Percentiles rank a stretch among this genome's conserved stretches.
Evolutionary conservation across 306 rosid genomes (phyloP).

Genomic region (Cicer arietinum): DNA sequence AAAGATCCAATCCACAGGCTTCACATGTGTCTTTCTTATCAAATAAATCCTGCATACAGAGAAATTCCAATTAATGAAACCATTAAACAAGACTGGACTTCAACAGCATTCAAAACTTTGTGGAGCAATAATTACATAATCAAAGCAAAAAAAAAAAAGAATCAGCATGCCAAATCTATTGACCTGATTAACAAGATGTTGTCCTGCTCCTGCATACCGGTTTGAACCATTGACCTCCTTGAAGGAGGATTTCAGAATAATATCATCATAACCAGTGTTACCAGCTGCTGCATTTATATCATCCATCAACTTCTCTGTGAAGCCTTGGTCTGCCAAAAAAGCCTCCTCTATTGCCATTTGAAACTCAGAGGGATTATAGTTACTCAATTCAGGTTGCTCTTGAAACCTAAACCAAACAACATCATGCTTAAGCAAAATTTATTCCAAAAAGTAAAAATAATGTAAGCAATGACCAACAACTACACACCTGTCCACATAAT

Average conservation of each 20-base stretch:
- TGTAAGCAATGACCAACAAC: conserved; percentile 38
- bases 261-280: conserved; percentile 66
- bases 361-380: conserved; percentile 67
- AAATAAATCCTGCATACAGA: conserved; percentile 59
- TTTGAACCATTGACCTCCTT: conserved; percentile 74
- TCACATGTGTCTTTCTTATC: conserved; percentile 75
- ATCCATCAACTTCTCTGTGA: conserved; percentile 83
- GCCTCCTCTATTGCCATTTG: conserved; percentile 96
- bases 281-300: conserved; percentile 95
- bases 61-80: conserved; percentile 43
- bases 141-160: conserved; percentile 33
- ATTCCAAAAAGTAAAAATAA: conserved; percentile 5
- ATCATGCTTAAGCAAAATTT: conserved; percentile 42
- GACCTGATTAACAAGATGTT: conserved; percentile 63
- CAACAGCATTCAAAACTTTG: conserved; percentile 17
- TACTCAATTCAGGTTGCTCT: conserved; percentile 73
- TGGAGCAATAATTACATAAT: conserved; percentile 14
- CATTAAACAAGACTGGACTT: conserved; percentile 26
- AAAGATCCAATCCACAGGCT: conserved; percentile 74
- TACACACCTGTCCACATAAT: conserved; percentile 79
- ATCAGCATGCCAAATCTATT: conserved; percentile 18
- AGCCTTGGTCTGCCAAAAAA: conserved; percentile 91
- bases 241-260: conserved; percentile 60
- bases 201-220: conserved; percentile 64
- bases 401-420: conserved; percentile 72